phyloP scores from a whole-genome alignment of 352 stramenopile species.

The Phytophthora sansomeana region DNA sequence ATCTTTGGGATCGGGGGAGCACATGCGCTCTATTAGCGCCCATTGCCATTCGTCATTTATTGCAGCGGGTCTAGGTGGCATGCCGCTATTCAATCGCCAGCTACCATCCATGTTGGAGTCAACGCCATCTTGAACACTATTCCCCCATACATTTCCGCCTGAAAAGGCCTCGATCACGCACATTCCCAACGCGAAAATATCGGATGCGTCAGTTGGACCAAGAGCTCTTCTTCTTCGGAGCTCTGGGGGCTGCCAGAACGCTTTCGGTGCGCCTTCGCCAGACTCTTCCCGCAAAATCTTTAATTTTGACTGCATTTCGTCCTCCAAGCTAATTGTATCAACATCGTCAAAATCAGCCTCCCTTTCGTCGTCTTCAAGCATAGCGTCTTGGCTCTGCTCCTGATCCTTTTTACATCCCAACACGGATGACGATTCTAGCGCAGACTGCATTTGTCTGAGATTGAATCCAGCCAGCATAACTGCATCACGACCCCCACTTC shows the following conservation, averaged over 20 bases:
- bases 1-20: slow-evolving; percentile 18
- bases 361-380: slow-evolving; percentile 32
- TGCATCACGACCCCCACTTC: slow-evolving; percentile 19
- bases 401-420: slow-evolving; percentile 7
- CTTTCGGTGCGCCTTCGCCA: slow-evolving; percentile 1
- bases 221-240: slow-evolving; percentile 1
- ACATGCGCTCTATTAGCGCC: slow-evolving; percentile 42
- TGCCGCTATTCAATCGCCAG: not conserved
- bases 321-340: slow-evolving; percentile 25
- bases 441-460: slow-evolving; percentile 31
- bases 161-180: slow-evolving; percentile 46
- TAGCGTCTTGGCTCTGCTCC: slow-evolving; percentile 19
- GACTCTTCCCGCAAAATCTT: slow-evolving; percentile 1
- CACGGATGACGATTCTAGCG: slow-evolving; percentile 7
- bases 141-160: slow-evolving; percentile 22
- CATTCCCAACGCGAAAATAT: slow-evolving; percentile 41
- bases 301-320: not conserved
- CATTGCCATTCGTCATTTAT: slow-evolving; percentile 33
- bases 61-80: slow-evolving; percentile 23
- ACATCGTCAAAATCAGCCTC: slow-evolving; percentile 27
- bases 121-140: not conserved
- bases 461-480: slow-evolving; percentile 37
- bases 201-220: slow-evolving; percentile 34
- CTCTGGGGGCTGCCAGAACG: slow-evolving; percentile 36
- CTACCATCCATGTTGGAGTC: not conserved